Evolutionary conservation across 768 basidiomycete genomes (phyloP).

Genomic region (Coprinellus micaceus): DNA sequence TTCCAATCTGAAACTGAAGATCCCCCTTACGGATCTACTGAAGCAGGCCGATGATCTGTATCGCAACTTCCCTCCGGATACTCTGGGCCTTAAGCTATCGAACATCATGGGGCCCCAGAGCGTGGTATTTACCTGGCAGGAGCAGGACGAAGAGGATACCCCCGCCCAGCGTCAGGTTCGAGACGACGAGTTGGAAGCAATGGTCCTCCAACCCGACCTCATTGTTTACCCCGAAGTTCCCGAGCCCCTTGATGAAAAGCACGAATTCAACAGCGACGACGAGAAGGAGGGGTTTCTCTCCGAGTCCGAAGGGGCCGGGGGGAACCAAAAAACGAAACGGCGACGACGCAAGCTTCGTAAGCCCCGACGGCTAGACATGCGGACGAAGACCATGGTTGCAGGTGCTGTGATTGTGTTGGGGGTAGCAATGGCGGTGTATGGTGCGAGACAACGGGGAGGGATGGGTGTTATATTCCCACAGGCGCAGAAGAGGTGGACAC

Average conservation of each 20-base stretch:
- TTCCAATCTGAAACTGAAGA: constrained; percentile 24
- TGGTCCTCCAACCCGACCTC: constrained; percentile 52
- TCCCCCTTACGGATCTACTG: constrained; percentile 50
- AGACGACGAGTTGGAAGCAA: constrained; percentile 43
- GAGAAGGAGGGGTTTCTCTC: constrained; percentile 4
- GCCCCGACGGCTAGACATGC: constrained; percentile 13
- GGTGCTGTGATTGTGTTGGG: constrained; percentile 69
- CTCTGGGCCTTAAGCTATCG: constrained; percentile 48
- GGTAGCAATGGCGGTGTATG: constrained; percentile 64
- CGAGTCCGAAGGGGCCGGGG: neutral
- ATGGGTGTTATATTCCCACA: neutral
- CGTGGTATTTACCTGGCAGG: constrained; percentile 71
- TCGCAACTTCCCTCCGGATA: constrained; percentile 53
- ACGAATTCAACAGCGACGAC: constrained; percentile 20
- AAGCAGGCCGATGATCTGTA: constrained; percentile 56
- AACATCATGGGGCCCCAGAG: constrained; percentile 77
- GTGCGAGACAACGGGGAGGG: constrained; percentile 19
- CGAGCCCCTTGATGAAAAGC: too few relatives aligned
- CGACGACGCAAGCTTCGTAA: constrained; percentile 8
- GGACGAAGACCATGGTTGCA: constrained; percentile 48
- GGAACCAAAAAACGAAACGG: constrained; percentile 1
- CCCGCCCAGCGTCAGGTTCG: constrained; percentile 20
- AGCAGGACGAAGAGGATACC: constrained; percentile 34
- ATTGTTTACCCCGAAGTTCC: constrained; percentile 53
- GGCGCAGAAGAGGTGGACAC: constrained; percentile 7